phyloP scores from a whole-genome alignment of 2,329 filamentous ascomycete species.

The Metarhizium guizhouense region DNA sequence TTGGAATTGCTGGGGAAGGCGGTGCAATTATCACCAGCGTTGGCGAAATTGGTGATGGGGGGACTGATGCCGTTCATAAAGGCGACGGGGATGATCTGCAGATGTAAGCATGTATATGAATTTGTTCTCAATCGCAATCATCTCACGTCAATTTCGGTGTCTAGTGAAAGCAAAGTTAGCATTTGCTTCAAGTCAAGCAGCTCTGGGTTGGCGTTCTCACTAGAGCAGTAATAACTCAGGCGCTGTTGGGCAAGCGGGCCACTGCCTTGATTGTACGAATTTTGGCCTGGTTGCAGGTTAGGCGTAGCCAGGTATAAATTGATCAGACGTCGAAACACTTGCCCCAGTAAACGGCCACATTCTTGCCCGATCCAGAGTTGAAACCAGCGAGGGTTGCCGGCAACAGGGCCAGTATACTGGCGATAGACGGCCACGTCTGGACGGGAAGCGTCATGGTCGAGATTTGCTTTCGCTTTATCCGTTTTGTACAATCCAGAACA shows the following conservation, averaged over 20 bases:
- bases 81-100: constrained; percentile 48
- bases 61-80: constrained; percentile 51
- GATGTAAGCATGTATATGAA: neutral
- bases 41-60: constrained; percentile 55
- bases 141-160: neutral
- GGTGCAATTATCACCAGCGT: constrained; percentile 52
- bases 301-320: neutral
- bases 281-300: constrained; percentile 36
- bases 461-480: too few species aligned
- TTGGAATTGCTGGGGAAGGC: constrained; percentile 32
- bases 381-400: constrained; percentile 32
- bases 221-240: constrained; percentile 7
- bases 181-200: neutral
- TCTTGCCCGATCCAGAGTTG: constrained; percentile 34
- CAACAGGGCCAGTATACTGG: constrained; percentile 14
- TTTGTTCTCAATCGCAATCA: too few species aligned
- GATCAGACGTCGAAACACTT: constrained; percentile 9
- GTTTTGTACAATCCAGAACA: too few species aligned
- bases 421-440: neutral
- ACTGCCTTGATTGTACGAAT: constrained; percentile 39
- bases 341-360: constrained; percentile 62
- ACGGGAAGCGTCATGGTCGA: too few species aligned
- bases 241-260: constrained; percentile 8
- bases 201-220: neutral
- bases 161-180: neutral